Conservation (phyloP, 1,284 basidiomycete genomes). For the Tylopilus sp. region DNA sequence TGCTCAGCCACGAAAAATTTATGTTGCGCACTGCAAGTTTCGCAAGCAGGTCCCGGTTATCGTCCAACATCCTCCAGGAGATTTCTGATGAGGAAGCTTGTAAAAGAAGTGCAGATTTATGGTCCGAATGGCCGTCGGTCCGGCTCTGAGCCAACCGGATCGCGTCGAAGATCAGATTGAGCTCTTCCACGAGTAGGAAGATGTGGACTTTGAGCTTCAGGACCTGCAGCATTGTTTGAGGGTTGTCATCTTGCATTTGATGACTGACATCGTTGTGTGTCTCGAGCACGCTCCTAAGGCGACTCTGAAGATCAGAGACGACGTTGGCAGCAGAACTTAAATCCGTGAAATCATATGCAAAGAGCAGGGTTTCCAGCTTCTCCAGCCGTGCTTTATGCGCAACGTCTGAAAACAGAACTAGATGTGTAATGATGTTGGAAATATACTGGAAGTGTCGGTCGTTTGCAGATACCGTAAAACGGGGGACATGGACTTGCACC, state of each 20-base stretch:
- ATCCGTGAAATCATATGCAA: slow-evolving; percentile 91
- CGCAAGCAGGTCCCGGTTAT: slow-evolving; percentile 71
- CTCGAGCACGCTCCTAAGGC: slow-evolving; percentile 69
- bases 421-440: slow-evolving; percentile 85
- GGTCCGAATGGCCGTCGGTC: slow-evolving; percentile 67
- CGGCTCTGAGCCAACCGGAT: slow-evolving; percentile 82
- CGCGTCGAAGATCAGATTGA: slow-evolving; percentile 87
- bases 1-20: slow-evolving; percentile 82
- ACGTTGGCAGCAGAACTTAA: slow-evolving; percentile 65
- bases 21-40: slow-evolving; percentile 84
- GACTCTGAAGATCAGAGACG: slow-evolving; percentile 73
- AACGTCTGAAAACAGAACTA: slow-evolving; percentile 87
- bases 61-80: slow-evolving; percentile 92
- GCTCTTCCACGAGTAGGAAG: slow-evolving; percentile 74
- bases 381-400: slow-evolving; percentile 76
- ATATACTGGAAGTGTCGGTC: slow-evolving; percentile 85
- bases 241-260: slow-evolving; percentile 40
- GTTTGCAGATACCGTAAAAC: slow-evolving; percentile 87
- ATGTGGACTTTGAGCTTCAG: slow-evolving; percentile 78
- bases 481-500: slow-evolving; percentile 77
- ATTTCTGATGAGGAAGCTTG: slow-evolving; percentile 85
- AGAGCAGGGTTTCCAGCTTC: slow-evolving; percentile 80
- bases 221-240: slow-evolving; percentile 54
- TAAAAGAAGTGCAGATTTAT: slow-evolving; percentile 80
- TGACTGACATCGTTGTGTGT: slow-evolving; percentile 54